Percentiles rank a stretch among this genome's conserved stretches.
Conservation (phyloP, 768 basidiomycete species). For the Leccinum barrowsii region DNA sequence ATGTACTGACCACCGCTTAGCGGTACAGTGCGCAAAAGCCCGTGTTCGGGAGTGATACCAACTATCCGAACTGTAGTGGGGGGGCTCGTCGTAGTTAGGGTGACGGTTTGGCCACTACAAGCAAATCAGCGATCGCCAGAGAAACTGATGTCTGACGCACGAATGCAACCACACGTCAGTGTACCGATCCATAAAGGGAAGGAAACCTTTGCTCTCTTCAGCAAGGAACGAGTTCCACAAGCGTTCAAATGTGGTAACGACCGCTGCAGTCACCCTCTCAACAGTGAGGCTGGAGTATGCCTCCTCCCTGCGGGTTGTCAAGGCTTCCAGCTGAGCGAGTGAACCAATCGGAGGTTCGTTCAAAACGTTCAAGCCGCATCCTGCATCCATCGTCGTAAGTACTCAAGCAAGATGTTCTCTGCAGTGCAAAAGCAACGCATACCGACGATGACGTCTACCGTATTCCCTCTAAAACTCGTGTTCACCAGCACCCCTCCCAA, state of each 20-base stretch:
- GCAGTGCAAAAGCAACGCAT: slow-evolving; percentile 20
- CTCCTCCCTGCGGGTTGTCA: slow-evolving; percentile 5
- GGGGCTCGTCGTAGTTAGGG: slow-evolving; percentile 73
- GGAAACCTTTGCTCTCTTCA: slow-evolving; percentile 58
- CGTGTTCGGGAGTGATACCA: slow-evolving; percentile 85
- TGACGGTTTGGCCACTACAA: slow-evolving; percentile 75
- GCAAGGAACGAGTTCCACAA: slow-evolving; percentile 74
- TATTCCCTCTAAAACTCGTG: slow-evolving; percentile 71
- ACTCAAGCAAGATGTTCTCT: not conserved
- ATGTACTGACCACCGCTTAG: slow-evolving; percentile 47
- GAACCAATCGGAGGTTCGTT: slow-evolving; percentile 83
- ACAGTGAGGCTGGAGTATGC: slow-evolving; percentile 44
- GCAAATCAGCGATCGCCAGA: not conserved
- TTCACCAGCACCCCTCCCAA: slow-evolving; percentile 91
- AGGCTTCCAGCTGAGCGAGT: slow-evolving; percentile 61
- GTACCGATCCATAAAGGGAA: slow-evolving; percentile 78
- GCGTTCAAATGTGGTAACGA: slow-evolving; percentile 71
- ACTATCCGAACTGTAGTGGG: slow-evolving; percentile 68
- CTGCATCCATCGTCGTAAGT: slow-evolving; percentile 38
- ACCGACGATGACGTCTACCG: slow-evolving; percentile 82
- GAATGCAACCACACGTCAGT: slow-evolving; percentile 85
- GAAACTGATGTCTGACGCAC: slow-evolving; percentile 46
- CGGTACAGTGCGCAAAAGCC: slow-evolving; percentile 78
- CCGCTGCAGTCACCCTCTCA: slow-evolving; percentile 70
- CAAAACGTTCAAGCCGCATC: slow-evolving; percentile 85